Evolutionary conservation across 306 rosid species (phyloP), one percentile per base, ranked within the genome.

Genomic region (Prunus armeniaca): DNA sequence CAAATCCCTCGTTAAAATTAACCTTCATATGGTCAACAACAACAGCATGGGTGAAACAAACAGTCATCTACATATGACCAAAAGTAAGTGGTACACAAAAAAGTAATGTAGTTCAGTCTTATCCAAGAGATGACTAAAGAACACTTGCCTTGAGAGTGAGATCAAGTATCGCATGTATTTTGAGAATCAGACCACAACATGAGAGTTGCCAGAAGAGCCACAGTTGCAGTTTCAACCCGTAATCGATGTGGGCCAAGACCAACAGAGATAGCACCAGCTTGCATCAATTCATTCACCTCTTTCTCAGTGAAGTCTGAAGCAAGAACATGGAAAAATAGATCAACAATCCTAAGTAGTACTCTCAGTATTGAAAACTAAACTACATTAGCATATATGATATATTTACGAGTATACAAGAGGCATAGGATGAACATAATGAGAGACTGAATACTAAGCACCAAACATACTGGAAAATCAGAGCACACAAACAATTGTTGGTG

Each of bases 171-270:
- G 12, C 69, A 72, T 58, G 74, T 51, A 80, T 51, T 76, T 73
- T 60, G 84, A 78, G 93, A 85, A 77, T 92, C 98, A 25, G 93
- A 90, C 98, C 96, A 94, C 70, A 92, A 79, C 93, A 89, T 89
- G 67, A 91, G 78, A 56, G 93, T 86, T 25, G 93, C 84, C 76
- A 94, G 72, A 79, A 94, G 89, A 25, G 97, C 90, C 80, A 94
- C 83, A 2, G 98, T 80, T 74, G 98, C 98, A 51, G 97, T 94
- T 90, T 94, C 98, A 51, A 94, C 96, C 66, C 97, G 88, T 22
- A 94, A 87, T 38, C 97, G 95, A 76, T 89, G 88, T 32, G 91
- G 88, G 32, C 98, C 98, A 30, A 94, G 98, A 67, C 93, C 91
- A 63, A 90, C 96, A 50, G 88, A 62, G 22, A 67, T 85, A 69